These are phyloP conservation scores for Dicorynia guianensis DNA, from an alignment of 306 rosid species.

Conservation along the genomic window DNA sequence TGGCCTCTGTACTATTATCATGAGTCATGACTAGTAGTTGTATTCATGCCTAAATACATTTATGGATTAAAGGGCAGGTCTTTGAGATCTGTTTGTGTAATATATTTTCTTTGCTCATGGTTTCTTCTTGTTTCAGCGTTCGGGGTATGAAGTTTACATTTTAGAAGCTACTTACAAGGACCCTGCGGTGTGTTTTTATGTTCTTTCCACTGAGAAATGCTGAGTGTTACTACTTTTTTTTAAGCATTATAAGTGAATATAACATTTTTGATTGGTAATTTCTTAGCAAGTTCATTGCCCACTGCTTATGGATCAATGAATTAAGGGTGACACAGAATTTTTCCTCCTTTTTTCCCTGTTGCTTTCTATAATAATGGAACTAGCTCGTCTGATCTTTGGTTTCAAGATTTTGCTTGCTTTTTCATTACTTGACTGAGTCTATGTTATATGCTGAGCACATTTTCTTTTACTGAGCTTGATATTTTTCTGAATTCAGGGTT, in stretches of 20 bases:
- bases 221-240: slow-evolving; percentile 30
- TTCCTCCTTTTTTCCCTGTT: background rate
- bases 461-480: slow-evolving; percentile 28
- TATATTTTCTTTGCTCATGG: slow-evolving; percentile 46
- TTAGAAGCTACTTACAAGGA: slow-evolving; percentile 95
- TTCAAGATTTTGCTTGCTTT: slow-evolving; percentile 34
- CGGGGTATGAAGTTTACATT: slow-evolving; percentile 93
- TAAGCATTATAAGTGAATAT: background rate
- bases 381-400: slow-evolving; percentile 8
- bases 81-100: slow-evolving; percentile 32
- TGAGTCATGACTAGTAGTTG: slow-evolving; percentile 5
- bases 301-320: no score
- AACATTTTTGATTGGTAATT: background rate
- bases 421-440: slow-evolving; percentile 25
- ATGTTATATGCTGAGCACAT: slow-evolving; percentile 17
- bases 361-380: background rate
- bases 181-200: slow-evolving; percentile 70
- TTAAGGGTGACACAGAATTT: background rate
- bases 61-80: slow-evolving; percentile 33
- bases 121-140: slow-evolving; percentile 72
- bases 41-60: slow-evolving; percentile 21
- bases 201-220: slow-evolving; percentile 18
- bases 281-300: no score
- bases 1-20: slow-evolving; percentile 33
- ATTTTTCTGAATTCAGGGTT: slow-evolving; percentile 69